phyloP scores from a whole-genome alignment of 2,329 filamentous ascomycete species.

The Boeremia lycopersici region DNA sequence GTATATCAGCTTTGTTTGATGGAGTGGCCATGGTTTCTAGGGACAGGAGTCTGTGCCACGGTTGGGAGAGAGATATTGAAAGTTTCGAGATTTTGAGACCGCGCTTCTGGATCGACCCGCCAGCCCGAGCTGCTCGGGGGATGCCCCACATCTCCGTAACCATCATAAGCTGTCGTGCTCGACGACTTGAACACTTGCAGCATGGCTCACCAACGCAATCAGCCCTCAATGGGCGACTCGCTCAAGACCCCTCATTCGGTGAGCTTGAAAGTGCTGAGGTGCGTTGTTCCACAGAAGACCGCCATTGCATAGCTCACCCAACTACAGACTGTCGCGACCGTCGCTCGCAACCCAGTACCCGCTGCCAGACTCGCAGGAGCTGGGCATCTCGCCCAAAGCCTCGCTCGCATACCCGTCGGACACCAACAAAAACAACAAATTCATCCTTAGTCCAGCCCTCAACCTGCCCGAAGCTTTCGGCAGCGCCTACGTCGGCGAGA shows the following conservation, averaged over 20 bases:
- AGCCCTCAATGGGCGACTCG: constrained; percentile 44
- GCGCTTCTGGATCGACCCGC: constrained; percentile 3
- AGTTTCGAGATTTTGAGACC: constrained; percentile 7
- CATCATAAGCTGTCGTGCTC: constrained; percentile 6
- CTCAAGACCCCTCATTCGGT: constrained; percentile 71
- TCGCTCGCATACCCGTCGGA: constrained; percentile 70
- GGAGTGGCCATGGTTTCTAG: constrained; percentile 7
- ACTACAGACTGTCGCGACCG: constrained; percentile 75
- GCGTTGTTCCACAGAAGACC: constrained; percentile 58
- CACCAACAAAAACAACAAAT: constrained; percentile 55
- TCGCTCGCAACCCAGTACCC: constrained; percentile 75
- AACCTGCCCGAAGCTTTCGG: constrained; percentile 91
- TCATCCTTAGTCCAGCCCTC: constrained; percentile 67
- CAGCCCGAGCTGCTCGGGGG: not conserved
- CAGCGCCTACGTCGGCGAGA: constrained; percentile 93
- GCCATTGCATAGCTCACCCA: constrained; percentile 45
- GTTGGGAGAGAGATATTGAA: not conserved
- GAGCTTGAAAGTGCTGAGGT: constrained; percentile 84
- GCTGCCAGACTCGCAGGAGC: constrained; percentile 59
- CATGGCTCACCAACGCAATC: constrained; percentile 49
- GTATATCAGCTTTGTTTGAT: constrained; percentile 23
- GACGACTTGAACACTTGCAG: constrained; percentile 11
- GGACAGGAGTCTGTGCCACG: not conserved
- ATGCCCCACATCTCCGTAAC: constrained; percentile 19
- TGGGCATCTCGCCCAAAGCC: constrained; percentile 63